Percentiles rank a stretch among this genome's conserved stretches.
These are phyloP conservation scores for Pyrus betulifolia DNA, from an alignment of 306 rosid genomes.

Conservation along the genomic window DNA sequence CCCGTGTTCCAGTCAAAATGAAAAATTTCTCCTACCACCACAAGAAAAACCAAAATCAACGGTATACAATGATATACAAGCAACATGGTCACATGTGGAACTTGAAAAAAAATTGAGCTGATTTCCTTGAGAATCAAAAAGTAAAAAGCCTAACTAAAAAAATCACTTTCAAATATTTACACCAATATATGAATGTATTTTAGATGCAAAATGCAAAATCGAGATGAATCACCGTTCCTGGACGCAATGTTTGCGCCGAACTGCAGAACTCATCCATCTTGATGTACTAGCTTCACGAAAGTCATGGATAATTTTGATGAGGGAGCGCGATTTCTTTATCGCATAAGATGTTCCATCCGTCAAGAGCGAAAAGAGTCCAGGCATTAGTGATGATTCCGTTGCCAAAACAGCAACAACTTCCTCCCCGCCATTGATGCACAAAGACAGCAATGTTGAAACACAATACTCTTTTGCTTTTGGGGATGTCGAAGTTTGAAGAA, in stretches of 20 bases:
- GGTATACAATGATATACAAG: background rate
- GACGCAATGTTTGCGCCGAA: conserved; percentile 26
- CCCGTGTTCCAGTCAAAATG: too few relatives aligned
- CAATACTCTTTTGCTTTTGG: conserved; percentile 48
- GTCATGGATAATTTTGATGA: conserved; percentile 53
- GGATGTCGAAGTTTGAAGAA: conserved; percentile 22
- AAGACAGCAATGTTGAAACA: conserved; percentile 46
- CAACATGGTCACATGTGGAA: conserved; percentile 12
- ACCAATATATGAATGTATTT: background rate
- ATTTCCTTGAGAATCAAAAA: conserved; percentile 6
- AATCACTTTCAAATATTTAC: background rate
- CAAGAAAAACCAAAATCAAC: background rate
- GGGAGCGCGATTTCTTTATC: conserved; percentile 55
- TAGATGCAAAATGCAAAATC: background rate
- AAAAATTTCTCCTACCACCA: too few relatives aligned
- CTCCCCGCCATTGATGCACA: conserved; percentile 48
- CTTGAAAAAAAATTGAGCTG: conserved; percentile 26
- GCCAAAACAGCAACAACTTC: conserved; percentile 48
- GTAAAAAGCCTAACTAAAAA: background rate
- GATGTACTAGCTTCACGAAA: conserved; percentile 35
- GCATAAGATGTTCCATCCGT: conserved; percentile 51
- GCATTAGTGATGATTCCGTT: conserved; percentile 38
- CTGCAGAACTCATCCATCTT: conserved; percentile 23
- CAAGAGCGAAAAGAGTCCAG: conserved; percentile 45
- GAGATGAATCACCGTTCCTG: conserved; percentile 24